These are phyloP conservation scores for Mycena metata DNA, from an alignment of 768 basidiomycete species.

Conservation along the genomic window DNA sequence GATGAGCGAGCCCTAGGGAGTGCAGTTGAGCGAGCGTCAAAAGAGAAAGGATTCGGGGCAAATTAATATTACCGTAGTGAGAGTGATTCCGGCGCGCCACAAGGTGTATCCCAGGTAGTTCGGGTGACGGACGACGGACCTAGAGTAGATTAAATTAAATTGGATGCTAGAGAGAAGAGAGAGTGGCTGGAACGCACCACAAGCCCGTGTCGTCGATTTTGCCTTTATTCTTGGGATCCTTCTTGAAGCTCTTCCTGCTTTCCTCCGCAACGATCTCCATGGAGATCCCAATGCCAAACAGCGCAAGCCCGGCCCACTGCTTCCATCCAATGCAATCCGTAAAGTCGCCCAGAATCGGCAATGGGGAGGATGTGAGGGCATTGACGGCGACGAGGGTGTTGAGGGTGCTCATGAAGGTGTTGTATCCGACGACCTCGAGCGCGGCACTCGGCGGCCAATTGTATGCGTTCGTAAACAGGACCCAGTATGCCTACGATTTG, in stretches of 20 bases:
- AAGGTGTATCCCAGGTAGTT: constrained; percentile 44
- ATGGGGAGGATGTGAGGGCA: constrained; percentile 31
- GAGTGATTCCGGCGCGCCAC: constrained; percentile 42
- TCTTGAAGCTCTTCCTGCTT: constrained; percentile 43
- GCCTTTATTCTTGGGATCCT: constrained; percentile 41
- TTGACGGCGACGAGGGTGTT: constrained; percentile 42
- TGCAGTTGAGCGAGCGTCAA: not conserved
- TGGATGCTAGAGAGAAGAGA: no score
- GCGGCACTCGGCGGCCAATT: constrained; percentile 22
- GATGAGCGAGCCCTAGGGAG: constrained; percentile 23
- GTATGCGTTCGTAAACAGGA: constrained; percentile 20
- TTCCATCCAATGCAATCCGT: constrained; percentile 38
- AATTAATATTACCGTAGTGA: constrained; percentile 33
- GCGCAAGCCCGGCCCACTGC: constrained; percentile 36
- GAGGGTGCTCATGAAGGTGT: constrained; percentile 32
- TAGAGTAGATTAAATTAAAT: not conserved
- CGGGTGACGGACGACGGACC: constrained; percentile 42
- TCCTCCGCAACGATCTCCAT: constrained; percentile 41
- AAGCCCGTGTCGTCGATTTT: constrained; percentile 41
- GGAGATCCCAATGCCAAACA: constrained; percentile 35
- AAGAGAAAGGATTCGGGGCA: not conserved
- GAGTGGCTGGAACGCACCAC: constrained; percentile 35
- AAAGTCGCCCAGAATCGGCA: constrained; percentile 19
- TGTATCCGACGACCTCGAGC: constrained; percentile 30
- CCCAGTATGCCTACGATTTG: constrained; percentile 23